Conservation (phyloP, 2,329 filamentous ascomycete species). For the Septoria petroselini region DNA sequence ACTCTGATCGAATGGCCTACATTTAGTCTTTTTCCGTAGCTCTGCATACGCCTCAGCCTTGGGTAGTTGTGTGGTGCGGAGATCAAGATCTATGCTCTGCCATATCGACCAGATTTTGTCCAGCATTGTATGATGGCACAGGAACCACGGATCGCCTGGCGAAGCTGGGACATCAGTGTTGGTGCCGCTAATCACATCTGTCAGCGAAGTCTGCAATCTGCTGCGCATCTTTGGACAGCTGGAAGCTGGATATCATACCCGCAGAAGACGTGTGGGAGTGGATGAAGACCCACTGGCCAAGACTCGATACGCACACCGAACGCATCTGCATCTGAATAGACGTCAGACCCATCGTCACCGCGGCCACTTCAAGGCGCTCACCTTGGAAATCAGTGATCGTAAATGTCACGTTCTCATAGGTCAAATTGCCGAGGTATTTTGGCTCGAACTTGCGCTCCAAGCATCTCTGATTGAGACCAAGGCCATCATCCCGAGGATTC, state of each 20-base stretch:
- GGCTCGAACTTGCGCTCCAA: slow-evolving; percentile 11
- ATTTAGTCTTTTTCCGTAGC: not conserved
- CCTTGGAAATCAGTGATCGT: slow-evolving; percentile 12
- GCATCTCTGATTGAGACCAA: slow-evolving; percentile 19
- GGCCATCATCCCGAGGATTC: slow-evolving; percentile 28
- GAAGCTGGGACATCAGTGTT: slow-evolving; percentile 45
- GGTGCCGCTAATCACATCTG: slow-evolving; percentile 32
- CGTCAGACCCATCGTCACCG: not conserved
- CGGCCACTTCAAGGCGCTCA: not conserved
- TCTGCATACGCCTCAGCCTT: slow-evolving; percentile 5
- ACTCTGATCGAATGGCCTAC: not conserved
- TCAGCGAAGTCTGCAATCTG: too few species aligned
- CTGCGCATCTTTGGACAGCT: too few species aligned
- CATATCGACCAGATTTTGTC: slow-evolving; percentile 47
- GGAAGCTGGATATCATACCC: slow-evolving; percentile 25
- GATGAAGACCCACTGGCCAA: slow-evolving; percentile 3
- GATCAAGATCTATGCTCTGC: slow-evolving; percentile 45
- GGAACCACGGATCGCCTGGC: slow-evolving; percentile 49
- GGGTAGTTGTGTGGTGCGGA: slow-evolving; percentile 25
- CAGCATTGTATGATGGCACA: slow-evolving; percentile 48
- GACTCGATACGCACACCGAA: slow-evolving; percentile 9
- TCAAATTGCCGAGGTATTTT: not conserved
- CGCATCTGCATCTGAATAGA: slow-evolving; percentile 2
- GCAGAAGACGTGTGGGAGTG: slow-evolving; percentile 44
- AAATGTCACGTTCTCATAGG: slow-evolving; percentile 16